Percentiles rank a stretch among this genome's conserved stretches.
Evolutionary conservation across 2,329 filamentous ascomycete genomes (phyloP).

Genomic region (Alternaria sp.): DNA sequence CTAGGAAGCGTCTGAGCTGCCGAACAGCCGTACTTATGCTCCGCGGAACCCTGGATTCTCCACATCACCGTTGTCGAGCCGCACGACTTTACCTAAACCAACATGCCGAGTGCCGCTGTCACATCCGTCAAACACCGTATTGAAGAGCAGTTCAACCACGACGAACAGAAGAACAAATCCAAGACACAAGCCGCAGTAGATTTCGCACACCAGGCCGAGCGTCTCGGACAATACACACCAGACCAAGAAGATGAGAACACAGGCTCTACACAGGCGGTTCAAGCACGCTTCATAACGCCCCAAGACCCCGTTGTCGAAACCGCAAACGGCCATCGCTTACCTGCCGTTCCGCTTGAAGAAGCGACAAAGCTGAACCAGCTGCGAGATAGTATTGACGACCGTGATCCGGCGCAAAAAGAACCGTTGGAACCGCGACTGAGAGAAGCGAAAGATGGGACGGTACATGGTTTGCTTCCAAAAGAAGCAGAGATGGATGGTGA

Average conservation of each 20-base stretch:
- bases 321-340: constrained; percentile 71
- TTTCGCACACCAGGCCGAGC: constrained; percentile 68
- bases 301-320: constrained; percentile 77
- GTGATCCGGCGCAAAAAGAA: constrained; percentile 42
- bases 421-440: constrained; percentile 43
- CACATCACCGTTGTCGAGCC: constrained; percentile 32
- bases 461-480: constrained; percentile 48
- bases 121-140: constrained; percentile 24
- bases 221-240: constrained; percentile 53
- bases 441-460: constrained; percentile 55
- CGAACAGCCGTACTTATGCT: constrained; percentile 6
- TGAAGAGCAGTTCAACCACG: constrained; percentile 26
- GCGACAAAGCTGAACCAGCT: constrained; percentile 74
- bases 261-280: constrained; percentile 64
- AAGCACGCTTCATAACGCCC: constrained; percentile 70
- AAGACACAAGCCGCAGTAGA: constrained; percentile 59
- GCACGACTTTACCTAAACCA: constrained; percentile 13
- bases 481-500: constrained; percentile 42
- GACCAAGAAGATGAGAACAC: constrained; percentile 53
- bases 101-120: constrained; percentile 36
- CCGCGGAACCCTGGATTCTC: constrained; percentile 29
- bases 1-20: neutral
- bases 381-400: constrained; percentile 60
- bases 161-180: constrained; percentile 32
- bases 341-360: constrained; percentile 74